Base-by-base conservation (phyloP, 2,329 filamentous ascomycete species). In the Aspergillus pseudotamarii region DNA sequence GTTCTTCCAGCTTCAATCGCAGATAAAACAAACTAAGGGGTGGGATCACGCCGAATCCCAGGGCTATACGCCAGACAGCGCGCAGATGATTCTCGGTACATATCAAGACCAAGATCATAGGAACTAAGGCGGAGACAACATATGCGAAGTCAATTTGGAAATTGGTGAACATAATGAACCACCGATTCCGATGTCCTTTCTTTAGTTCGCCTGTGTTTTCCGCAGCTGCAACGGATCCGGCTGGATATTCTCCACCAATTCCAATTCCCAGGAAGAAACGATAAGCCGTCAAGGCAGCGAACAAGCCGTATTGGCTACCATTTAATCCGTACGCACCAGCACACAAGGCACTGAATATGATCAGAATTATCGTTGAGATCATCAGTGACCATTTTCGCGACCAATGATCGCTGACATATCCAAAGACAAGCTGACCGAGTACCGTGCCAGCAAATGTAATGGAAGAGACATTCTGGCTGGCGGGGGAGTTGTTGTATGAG, bases 131-230 rank as follows among this genome's bases (percentile, higher is more conserved):
- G 10, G 92, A 89, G 60, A 94, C 83, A 1, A 96, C 91, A 68
- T 96, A 97, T 0, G 92, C 93, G 59, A 88, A 86, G 73, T 96
- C 92, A 64, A 96, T 96, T 83, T 93, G 91, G 28, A 91, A 88
- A 77, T 96, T 96, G 54, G 92, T 96, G 77, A 95, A 96, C 67
- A 96, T 83, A 70, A 94, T 92, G 74, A 94, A 97, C 92, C 93
- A 96, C 45, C 91, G 85, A 74, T 97, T 94, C n/a, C 94, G 85
- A 19, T 90, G 90, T 12, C 94, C 94, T 19, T 80, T 77, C 76
- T 93, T 92, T 63, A 97, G 82, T 74, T 96, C 92, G 26, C 92
- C 91, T 0, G 90, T 94, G 5, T 90, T 90, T 78, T 97, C 94
- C 3, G 93, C 92, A 59, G 88, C 91, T 2, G 90, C 91, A 0